These are phyloP conservation scores for Leishmania lainsoni DNA, from an alignment of 208 protist species.

Conservation along the genomic window DNA sequence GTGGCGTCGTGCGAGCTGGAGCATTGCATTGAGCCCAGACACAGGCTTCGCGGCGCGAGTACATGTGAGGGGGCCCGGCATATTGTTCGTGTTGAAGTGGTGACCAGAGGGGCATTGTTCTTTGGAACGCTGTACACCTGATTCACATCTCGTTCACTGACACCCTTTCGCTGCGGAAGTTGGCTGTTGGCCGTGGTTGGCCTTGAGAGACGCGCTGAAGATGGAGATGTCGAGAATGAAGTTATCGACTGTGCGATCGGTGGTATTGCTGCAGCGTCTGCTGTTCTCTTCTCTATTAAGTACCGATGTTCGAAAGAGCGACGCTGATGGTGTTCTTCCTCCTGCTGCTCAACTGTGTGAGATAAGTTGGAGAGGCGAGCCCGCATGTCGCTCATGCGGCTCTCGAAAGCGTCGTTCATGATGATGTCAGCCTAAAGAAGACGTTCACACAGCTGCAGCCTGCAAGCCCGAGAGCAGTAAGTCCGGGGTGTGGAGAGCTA, in stretches of 20 bases:
- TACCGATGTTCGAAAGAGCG: constrained; percentile 12
- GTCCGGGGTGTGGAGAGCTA: not conserved
- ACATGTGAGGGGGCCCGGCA: not conserved
- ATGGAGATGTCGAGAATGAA: not conserved
- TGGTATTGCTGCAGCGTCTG: not conserved
- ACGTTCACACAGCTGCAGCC: too few relatives aligned
- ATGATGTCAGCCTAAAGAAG: not conserved
- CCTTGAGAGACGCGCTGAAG: not conserved
- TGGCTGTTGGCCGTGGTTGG: not conserved
- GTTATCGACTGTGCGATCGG: not conserved
- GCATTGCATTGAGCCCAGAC: constrained; percentile 12
- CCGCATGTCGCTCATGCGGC: constrained; percentile 27
- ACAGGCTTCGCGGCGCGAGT: not conserved
- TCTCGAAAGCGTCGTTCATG: constrained; percentile 18
- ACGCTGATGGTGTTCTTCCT: constrained; percentile 2
- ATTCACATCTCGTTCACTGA: constrained; percentile 4
- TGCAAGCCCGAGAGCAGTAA: not conserved
- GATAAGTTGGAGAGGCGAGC: constrained; percentile 22
- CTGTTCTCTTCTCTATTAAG: constrained; percentile 3
- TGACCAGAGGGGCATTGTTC: too few relatives aligned
- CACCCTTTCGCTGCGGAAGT: not conserved
- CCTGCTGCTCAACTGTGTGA: constrained; percentile 14
- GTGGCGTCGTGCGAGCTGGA: constrained; percentile 31
- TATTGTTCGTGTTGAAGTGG: not conserved
- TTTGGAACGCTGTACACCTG: not conserved